These are phyloP conservation scores for Exserohilum turcica DNA, from an alignment of 2,329 filamentous ascomycete genomes.

Conservation along the genomic window DNA sequence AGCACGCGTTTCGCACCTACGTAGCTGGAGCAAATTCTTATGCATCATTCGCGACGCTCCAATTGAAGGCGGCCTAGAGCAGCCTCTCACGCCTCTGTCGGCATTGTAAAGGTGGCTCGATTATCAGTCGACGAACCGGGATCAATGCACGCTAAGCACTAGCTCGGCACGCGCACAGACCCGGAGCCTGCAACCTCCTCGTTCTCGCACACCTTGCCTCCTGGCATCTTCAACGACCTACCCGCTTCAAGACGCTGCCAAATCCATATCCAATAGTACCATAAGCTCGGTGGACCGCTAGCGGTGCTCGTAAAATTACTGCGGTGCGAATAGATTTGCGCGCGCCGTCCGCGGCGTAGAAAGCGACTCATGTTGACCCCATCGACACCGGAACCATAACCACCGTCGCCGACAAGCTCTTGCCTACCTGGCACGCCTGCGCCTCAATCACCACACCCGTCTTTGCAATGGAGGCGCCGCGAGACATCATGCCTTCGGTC, in stretches of 20 bases:
- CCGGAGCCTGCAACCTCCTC: constrained; percentile 23
- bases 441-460: constrained; percentile 6
- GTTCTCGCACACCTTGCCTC: constrained; percentile 28
- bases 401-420: constrained; percentile 28
- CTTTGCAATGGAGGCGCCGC: constrained; percentile 37
- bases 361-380: constrained; percentile 34
- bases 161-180: constrained; percentile 15
- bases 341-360: constrained; percentile 33
- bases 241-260: constrained; percentile 15
- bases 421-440: constrained; percentile 27
- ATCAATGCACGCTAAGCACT: constrained; percentile 15
- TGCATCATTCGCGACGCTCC: too few species aligned
- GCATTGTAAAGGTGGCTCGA: constrained; percentile 18
- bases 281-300: constrained; percentile 16
- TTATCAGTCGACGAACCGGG: constrained; percentile 24
- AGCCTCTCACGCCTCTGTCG: constrained; percentile 1
- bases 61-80: too few species aligned
- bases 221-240: constrained; percentile 27
- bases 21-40: too few species aligned
- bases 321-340: constrained; percentile 23
- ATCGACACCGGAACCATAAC: constrained; percentile 30
- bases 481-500: constrained; percentile 41
- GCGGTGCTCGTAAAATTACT: constrained; percentile 32
- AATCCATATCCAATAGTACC: constrained; percentile 1
- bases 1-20: too few species aligned